phyloP scores from a whole-genome alignment of 129 eudicot species.

The Sambucus nigra region DNA sequence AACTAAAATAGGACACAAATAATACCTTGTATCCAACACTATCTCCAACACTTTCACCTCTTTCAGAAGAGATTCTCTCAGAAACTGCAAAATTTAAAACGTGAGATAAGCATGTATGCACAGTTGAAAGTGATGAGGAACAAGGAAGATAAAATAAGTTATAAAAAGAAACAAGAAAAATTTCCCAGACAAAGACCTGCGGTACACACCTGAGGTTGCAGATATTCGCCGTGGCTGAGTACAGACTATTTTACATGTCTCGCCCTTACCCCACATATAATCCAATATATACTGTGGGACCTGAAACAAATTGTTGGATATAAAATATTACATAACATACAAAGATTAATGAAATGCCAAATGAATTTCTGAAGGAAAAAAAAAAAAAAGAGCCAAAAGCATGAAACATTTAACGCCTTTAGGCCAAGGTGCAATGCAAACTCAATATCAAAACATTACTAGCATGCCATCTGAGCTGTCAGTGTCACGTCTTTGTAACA shows the following conservation, averaged over 20 bases:
- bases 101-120: conserved; percentile 8
- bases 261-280: conserved; percentile 73
- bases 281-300: conserved; percentile 91
- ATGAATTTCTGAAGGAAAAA: background rate
- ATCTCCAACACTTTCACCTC: conserved; percentile 88
- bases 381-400: too few species aligned
- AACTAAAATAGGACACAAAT: background rate
- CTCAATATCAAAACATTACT: too few species aligned
- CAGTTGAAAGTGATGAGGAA: background rate
- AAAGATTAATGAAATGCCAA: background rate
- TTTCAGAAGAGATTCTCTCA: conserved; percentile 83
- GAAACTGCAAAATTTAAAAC: conserved; percentile 49
- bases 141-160: background rate
- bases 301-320: conserved; percentile 20
- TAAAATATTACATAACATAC: background rate
- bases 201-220: conserved; percentile 66
- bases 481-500: too few species aligned
- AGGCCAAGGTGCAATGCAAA: too few species aligned
- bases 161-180: background rate
- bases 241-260: conserved; percentile 80
- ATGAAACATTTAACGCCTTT: background rate
- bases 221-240: conserved; percentile 95
- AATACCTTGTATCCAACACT: conserved; percentile 91
- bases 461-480: too few species aligned
- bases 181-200: conserved; percentile 3